phyloP scores from a whole-genome alignment of 1,139 yeast genomes.

The Yamadazyma conglobata region DNA sequence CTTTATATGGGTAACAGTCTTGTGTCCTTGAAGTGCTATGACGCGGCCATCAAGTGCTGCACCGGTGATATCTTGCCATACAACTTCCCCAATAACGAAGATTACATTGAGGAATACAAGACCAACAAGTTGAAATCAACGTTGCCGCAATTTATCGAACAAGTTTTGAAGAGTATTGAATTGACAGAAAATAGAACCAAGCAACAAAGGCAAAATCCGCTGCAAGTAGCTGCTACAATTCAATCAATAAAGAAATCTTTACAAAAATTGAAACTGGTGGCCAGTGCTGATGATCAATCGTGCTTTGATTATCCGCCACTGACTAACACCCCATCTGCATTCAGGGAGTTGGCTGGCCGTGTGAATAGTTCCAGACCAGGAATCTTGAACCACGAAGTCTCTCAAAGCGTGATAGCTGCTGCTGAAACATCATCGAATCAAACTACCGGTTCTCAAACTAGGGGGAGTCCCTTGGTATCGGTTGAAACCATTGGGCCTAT shows the following conservation, averaged over 20 bases:
- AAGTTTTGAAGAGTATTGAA: conserved; percentile 32
- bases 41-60: conserved; percentile 28
- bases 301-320: conserved; percentile 29
- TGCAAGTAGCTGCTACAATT: conserved; percentile 22
- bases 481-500: conserved; percentile 5
- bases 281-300: conserved; percentile 25
- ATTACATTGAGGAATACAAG: conserved; percentile 19
- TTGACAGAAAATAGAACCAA: conserved; percentile 40
- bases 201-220: conserved; percentile 30
- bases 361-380: conserved; percentile 35
- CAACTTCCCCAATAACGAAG: conserved; percentile 18
- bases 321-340: conserved; percentile 22
- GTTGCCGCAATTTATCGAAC: conserved; percentile 41
- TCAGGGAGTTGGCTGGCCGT: conserved; percentile 28
- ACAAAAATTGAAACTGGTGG: conserved; percentile 16
- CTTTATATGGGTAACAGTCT: conserved; percentile 40
- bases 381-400: conserved; percentile 37
- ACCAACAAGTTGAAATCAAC: conserved; percentile 21
- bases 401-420: conserved; percentile 35
- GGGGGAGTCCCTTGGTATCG: conserved; percentile 6
- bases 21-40: conserved; percentile 32
- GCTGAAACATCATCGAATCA: conserved; percentile 14
- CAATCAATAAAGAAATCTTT: conserved; percentile 28
- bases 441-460: conserved; percentile 3
- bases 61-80: conserved; percentile 34